Evolutionary conservation across 2,329 filamentous ascomycete genomes (phyloP).

Genomic region (Fusarium pilosicola): DNA sequence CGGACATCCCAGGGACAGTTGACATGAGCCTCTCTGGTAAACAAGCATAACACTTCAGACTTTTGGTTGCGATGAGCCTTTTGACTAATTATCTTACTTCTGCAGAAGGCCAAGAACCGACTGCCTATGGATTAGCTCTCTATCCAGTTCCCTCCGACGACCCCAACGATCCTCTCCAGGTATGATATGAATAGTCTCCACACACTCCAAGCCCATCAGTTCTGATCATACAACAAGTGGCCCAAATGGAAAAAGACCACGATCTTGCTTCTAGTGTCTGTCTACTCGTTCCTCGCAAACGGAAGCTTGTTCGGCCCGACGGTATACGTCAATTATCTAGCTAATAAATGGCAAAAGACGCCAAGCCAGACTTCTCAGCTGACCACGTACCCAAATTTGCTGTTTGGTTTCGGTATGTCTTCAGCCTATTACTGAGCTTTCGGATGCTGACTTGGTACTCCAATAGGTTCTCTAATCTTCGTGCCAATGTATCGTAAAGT

Average conservation of each 20-base stretch:
- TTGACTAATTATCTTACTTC: too few relatives aligned
- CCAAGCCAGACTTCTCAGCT: neutral
- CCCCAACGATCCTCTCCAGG: neutral
- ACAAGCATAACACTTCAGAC: neutral
- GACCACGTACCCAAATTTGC: neutral
- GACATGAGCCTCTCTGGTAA: neutral
- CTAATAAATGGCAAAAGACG: neutral
- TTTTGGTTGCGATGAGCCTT: neutral
- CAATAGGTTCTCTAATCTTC: neutral
- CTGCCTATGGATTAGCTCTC: neutral
- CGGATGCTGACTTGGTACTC: neutral
- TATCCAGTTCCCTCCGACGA: neutral
- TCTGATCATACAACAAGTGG: neutral
- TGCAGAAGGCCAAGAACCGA: neutral
- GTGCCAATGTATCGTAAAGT: neutral
- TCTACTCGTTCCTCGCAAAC: neutral
- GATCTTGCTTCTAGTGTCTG: neutral
- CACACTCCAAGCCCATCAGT: too few relatives aligned
- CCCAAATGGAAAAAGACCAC: neutral
- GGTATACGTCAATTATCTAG: neutral
- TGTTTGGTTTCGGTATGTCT: neutral
- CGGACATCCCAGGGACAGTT: neutral
- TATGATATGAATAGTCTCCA: too few relatives aligned
- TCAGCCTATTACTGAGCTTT: neutral
- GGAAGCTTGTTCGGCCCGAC: neutral